A percentile compares a stretch with the other conserved stretches of the same genome.
phyloP scores from a whole-genome alignment of 2,329 filamentous ascomycete genomes.

The Exophiala bonariae region DNA sequence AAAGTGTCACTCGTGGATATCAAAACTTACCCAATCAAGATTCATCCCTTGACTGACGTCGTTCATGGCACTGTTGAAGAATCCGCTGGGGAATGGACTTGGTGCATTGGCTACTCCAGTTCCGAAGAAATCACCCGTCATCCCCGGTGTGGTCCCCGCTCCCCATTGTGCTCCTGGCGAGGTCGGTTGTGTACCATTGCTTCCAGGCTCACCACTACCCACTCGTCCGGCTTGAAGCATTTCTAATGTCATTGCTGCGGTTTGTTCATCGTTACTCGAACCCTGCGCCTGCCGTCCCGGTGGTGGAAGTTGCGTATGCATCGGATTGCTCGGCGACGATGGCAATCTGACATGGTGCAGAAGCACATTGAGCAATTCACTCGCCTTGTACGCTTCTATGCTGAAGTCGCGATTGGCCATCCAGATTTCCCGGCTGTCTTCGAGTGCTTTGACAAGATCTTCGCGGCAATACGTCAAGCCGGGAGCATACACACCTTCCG shows the following conservation, averaged over 20 bases:
- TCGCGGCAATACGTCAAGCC: conserved; percentile 44
- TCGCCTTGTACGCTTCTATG: conserved; percentile 88
- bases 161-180: conserved; percentile 23
- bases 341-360: conserved; percentile 66
- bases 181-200: conserved; percentile 33
- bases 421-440: conserved; percentile 77
- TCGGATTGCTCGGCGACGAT: conserved; percentile 26
- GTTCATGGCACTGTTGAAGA: conserved; percentile 58
- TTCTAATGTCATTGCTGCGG: conserved; percentile 69
- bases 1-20: neutral
- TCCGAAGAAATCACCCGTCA: conserved; percentile 14
- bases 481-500: conserved; percentile 20
- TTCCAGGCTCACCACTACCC: conserved; percentile 25
- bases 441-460: conserved; percentile 75
- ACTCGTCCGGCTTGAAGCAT: conserved; percentile 53
- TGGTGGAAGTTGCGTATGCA: conserved; percentile 11
- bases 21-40: conserved; percentile 60
- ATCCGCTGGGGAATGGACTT: conserved; percentile 52
- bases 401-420: conserved; percentile 72
- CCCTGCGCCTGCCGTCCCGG: conserved; percentile 9
- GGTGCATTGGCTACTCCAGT: conserved; percentile 42
- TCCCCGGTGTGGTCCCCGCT: conserved; percentile 2
- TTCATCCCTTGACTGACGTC: conserved; percentile 49
- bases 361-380: conserved; percentile 78
- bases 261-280: conserved; percentile 59